Percentiles rank a stretch among this genome's conserved stretches.
phyloP scores from a whole-genome alignment of 768 basidiomycete genomes.

The Lyophyllum shimeji region DNA sequence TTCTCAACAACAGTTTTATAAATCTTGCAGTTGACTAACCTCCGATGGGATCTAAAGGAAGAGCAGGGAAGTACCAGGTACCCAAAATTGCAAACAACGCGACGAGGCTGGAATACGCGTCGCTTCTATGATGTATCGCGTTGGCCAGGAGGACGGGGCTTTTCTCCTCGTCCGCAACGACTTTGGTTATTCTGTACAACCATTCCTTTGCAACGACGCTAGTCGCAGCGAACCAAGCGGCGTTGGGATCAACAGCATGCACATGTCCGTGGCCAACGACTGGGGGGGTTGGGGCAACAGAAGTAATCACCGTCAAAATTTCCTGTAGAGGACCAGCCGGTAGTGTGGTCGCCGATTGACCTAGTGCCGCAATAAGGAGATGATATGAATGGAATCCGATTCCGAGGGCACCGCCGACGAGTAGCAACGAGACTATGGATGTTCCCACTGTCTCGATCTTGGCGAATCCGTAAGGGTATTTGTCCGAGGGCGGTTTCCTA shows the following conservation, averaged over 20 bases:
- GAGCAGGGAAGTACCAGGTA: slow-evolving; percentile 78
- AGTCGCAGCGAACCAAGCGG: slow-evolving; percentile 91
- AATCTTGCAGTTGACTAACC: slow-evolving; percentile 44
- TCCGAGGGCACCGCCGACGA: slow-evolving; percentile 81
- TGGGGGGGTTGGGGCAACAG: slow-evolving; percentile 55
- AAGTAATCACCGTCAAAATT: slow-evolving; percentile 55
- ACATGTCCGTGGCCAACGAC: slow-evolving; percentile 54
- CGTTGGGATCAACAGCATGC: slow-evolving; percentile 83
- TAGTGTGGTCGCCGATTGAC: slow-evolving; percentile 61
- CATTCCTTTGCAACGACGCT: slow-evolving; percentile 88
- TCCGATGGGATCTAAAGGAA: slow-evolving; percentile 92
- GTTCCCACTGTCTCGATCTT: slow-evolving; percentile 97
- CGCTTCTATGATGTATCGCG: slow-evolving; percentile 96
- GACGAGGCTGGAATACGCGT: slow-evolving; percentile 90
- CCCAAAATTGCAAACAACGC: slow-evolving; percentile 92
- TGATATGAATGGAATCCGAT: slow-evolving; percentile 91
- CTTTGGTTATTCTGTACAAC: slow-evolving; percentile 86
- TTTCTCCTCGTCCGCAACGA: slow-evolving; percentile 87
- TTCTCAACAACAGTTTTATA: not conserved
- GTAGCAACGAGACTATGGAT: slow-evolving; percentile 81
- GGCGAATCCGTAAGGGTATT: slow-evolving; percentile 86
- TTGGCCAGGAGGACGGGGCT: slow-evolving; percentile 94
- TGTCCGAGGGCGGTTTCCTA: slow-evolving; percentile 72
- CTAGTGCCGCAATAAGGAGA: slow-evolving; percentile 73
- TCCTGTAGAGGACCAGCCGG: slow-evolving; percentile 66